A percentile compares a stretch with the other conserved stretches of the same genome.
Conservation (phyloP, 78 protist species). For the Chrysochromulina tobinii region DNA sequence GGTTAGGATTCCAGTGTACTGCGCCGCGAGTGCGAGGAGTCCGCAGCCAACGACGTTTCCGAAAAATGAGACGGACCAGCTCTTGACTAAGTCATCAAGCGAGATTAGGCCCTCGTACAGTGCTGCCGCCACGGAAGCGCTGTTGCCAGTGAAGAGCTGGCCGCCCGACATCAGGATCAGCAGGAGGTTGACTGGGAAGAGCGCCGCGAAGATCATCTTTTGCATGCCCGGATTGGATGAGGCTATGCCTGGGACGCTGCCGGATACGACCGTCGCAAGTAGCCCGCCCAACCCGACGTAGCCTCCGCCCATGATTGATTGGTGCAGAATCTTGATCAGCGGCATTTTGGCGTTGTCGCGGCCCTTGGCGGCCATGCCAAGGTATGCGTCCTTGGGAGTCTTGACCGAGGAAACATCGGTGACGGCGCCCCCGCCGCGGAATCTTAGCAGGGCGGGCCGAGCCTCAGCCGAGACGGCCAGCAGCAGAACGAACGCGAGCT, state of each 20-base stretch:
- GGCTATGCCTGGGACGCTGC: background rate
- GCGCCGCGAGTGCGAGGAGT: background rate
- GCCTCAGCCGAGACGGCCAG: too few species aligned
- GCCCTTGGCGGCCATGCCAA: too few species aligned
- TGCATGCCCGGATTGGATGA: background rate
- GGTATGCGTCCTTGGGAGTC: too few species aligned
- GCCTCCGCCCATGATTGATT: too few species aligned
- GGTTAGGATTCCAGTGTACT: background rate
- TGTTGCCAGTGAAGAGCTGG: slow-evolving; percentile 30
- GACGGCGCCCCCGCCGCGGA: too few species aligned
- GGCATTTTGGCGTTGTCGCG: too few species aligned
- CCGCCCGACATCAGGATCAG: background rate
- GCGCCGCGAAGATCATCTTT: background rate
- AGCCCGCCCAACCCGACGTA: background rate
- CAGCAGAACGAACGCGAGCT: too few species aligned
- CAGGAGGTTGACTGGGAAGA: background rate
- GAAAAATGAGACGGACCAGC: background rate
- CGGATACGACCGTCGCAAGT: background rate
- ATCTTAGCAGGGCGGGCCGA: too few species aligned
- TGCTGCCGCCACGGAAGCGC: background rate
- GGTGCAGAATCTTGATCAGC: too few species aligned
- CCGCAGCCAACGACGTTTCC: background rate
- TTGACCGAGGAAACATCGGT: too few species aligned
- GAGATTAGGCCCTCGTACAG: background rate
- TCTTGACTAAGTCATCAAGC: background rate